These are phyloP conservation scores for Clavariopsis aquatica DNA, from an alignment of 495 filamentous ascomycete species.

Conservation along the genomic window DNA sequence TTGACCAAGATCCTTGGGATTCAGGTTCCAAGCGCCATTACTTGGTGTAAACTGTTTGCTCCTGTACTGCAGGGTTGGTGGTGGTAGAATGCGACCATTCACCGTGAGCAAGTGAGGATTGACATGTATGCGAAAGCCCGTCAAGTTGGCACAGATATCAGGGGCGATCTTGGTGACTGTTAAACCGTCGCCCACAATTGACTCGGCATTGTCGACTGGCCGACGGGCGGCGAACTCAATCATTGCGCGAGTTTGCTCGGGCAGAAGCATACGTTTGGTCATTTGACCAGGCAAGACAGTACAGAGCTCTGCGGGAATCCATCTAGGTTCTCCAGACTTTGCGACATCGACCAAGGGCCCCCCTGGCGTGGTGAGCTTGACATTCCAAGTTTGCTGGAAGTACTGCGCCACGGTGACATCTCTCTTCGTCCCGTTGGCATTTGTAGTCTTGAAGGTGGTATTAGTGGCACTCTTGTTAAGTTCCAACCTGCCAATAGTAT, in stretches of 20 bases:
- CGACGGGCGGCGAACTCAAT: conserved; percentile 67
- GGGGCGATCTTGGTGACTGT: conserved; percentile 49
- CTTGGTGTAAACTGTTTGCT: conserved; percentile 34
- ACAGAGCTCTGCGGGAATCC: conserved; percentile 68
- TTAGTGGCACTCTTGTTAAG: conserved; percentile 8
- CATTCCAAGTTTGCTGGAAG: conserved; percentile 41
- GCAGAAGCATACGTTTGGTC: conserved; percentile 55
- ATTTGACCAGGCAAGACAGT: conserved; percentile 66
- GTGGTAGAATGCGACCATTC: conserved; percentile 58
- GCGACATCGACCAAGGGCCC: conserved; percentile 74
- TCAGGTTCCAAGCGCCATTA: conserved; percentile 62
- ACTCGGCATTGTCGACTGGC: conserved; percentile 65
- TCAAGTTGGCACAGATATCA: conserved; percentile 15
- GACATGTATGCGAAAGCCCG: conserved; percentile 59
- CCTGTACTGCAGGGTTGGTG: conserved; percentile 59
- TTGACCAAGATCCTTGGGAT: conserved; percentile 34
- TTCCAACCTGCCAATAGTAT: conserved; percentile 18
- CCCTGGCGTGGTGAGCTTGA: conserved; percentile 42
- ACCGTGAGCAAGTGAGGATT: conserved; percentile 63
- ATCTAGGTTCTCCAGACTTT: conserved; percentile 57
- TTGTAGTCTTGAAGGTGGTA: conserved; percentile 14
- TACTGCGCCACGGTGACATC: conserved; percentile 34
- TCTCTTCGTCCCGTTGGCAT: conserved; percentile 26
- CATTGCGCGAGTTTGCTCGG: conserved; percentile 63
- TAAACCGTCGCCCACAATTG: conserved; percentile 60